Percentiles rank a stretch among this genome's conserved stretches.
Conservation (phyloP, 2,329 filamentous ascomycete species). For the Aaosphaeria arxii region DNA sequence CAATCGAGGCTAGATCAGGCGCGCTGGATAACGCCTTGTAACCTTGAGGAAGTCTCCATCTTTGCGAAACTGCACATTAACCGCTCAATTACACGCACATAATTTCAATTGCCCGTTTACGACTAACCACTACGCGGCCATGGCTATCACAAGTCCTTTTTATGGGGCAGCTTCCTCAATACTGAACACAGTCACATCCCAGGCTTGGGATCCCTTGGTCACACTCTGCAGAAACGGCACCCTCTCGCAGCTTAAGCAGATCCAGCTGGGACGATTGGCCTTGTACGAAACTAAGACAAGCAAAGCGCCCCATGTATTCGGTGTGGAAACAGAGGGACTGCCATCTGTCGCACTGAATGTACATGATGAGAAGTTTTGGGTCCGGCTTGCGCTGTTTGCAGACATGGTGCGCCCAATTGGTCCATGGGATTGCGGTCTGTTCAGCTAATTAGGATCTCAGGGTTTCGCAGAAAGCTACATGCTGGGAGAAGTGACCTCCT, state of each 20-base stretch:
- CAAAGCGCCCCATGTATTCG: conserved; percentile 44
- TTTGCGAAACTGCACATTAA: too few relatives aligned
- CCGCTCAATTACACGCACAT: too few relatives aligned
- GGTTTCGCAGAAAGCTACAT: conserved; percentile 73
- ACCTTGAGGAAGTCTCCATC: too few relatives aligned
- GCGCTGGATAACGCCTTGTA: too few relatives aligned
- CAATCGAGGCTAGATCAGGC: too few relatives aligned
- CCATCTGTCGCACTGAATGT: conserved; percentile 57
- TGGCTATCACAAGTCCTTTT: conserved; percentile 31
- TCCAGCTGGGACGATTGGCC: conserved; percentile 46
- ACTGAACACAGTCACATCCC: conserved; percentile 42
- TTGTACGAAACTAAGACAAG: conserved; percentile 43
- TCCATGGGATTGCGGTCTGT: neutral
- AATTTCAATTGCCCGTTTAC: too few relatives aligned
- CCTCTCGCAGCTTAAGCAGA: conserved; percentile 44
- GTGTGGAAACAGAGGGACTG: conserved; percentile 35
- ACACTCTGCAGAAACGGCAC: conserved; percentile 45
- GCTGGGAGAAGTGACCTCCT: conserved; percentile 67
- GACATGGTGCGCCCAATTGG: conserved; percentile 56
- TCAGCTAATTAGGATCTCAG: conserved; percentile 17
- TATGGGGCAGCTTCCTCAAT: conserved; percentile 38
- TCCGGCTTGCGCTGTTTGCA: conserved; percentile 64
- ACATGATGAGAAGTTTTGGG: conserved; percentile 67
- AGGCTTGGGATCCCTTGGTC: conserved; percentile 49
- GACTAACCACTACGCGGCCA: neutral